Base-by-base conservation (phyloP, 1,284 basidiomycete species). In the Malassezia yamatoensis region DNA sequence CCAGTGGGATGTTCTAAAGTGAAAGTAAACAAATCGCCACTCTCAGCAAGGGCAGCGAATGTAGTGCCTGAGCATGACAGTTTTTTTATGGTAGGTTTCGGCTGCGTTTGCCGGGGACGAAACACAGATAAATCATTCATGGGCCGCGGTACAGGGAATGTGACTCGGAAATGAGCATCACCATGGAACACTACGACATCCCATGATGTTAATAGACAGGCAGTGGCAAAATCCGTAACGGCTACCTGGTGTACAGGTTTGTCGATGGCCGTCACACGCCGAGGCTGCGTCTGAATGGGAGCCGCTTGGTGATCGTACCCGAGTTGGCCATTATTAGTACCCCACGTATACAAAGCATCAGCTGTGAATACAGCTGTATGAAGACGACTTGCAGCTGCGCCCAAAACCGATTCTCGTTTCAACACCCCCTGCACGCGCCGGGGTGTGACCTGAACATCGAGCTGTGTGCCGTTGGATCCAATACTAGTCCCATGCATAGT, bases 21-120 rank as follows among this genome's bases (percentile, higher is more conserved):
- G 72, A 94, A 96, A 0, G 85, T 88, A 70, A 90, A 98, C 1
- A 96, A 81, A 72, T 96, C 94, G 20, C 94, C 94, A 54, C 85
- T 85, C 5, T 83, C 82, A 0, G 88, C 87, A 4, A 96, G 78
- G 0, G 89, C 88, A 0, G 87, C 90, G 62, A 96, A 90, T 0
- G 82, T 80, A 49, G 85, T 84, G 15, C 90, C 90, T 61, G 84
- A 86, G 58, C 81, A 83, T 0, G 85, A 84, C 45, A 98, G 81
- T 76, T 90, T 94, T 38, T 80, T 78, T 51, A 96, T 90, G 49
- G 80, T 82, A 9, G 68, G 65, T 52, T 68, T 71, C 6, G 67
- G 64, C 34, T 67, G 66, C 9, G 65, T 61, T 45, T 69, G 65
- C 18, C 65, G 59, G 10, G 71, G 67, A 13, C 68, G 61, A 53